Base-by-base conservation (phyloP, 2,329 filamentous ascomycete genomes). In the Acarospora socialis region DNA sequence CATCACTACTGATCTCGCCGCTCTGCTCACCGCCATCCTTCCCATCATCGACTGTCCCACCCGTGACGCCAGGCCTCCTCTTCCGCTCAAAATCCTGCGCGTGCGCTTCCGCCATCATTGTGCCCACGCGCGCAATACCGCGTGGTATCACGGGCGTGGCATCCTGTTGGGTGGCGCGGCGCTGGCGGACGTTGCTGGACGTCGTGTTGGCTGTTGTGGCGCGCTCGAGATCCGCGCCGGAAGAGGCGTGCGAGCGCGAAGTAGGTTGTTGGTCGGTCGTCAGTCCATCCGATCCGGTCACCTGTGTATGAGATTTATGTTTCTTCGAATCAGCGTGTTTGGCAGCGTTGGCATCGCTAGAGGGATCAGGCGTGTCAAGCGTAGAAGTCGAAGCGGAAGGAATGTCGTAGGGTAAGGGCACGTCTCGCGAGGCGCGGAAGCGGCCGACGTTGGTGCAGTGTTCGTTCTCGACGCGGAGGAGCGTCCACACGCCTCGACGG, bases 401-500 rank as follows among this genome's bases (percentile, higher is more conserved):
- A 9, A 69, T 29, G 8, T 72, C 66, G 51, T 94, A 95, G 0
- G 87, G 87, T 0, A 95, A 65, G 0, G 83, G 83, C 0, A 92
- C 70, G 46, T 94, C 86, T 34, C 87, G 70, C 2, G 77, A 83
- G 3, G 90, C 90, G 42, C 92, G 84, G 66, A 92, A 92, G 43
- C 82, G 75, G 12, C 75, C 71, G 2, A 98, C 87, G 46, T 94
- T 93, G 34, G 79, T 77, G 56, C 84, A 93, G 57, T 98, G 90
- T 48, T 98, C 90, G 53, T 98, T 98, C 55, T 98, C 90, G 16
- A 98, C 86, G 23, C 90, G 81, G 52, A 98, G 80, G 3, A 95
- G 63, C 0, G 79, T 77, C 90, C 90, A 98, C 50, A 94, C 73
- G 39, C 83, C 86, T 50, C 90, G 66, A 19, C 90, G 73, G n/a